These are phyloP conservation scores for Pyrrhoderma lamaoense DNA, from an alignment of 1,284 basidiomycete genomes.

Conservation along the genomic window DNA sequence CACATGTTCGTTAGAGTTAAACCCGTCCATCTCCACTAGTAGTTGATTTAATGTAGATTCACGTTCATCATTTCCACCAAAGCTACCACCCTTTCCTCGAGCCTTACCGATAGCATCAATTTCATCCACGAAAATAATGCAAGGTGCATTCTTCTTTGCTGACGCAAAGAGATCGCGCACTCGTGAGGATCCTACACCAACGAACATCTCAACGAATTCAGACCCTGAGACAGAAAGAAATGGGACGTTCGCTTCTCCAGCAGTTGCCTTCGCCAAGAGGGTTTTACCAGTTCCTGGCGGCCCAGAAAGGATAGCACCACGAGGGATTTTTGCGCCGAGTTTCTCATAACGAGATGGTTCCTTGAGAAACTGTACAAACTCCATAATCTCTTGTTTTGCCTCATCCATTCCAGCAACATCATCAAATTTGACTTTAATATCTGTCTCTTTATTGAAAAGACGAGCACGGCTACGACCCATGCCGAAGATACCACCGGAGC, in stretches of 20 bases:
- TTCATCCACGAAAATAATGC: slow-evolving; percentile 97
- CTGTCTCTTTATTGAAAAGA: slow-evolving; percentile 96
- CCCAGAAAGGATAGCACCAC: slow-evolving; percentile 95
- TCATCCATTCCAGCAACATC: slow-evolving; percentile 99
- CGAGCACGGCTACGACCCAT: slow-evolving; percentile 95
- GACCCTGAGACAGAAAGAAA: slow-evolving; percentile 98
- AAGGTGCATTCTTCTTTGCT: slow-evolving; percentile 96
- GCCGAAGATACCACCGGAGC: slow-evolving; percentile 89
- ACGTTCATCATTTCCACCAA: slow-evolving; percentile 97
- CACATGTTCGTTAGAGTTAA: slow-evolving; percentile 92
- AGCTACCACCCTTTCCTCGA: slow-evolving; percentile 79
- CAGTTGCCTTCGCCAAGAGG: slow-evolving; percentile 95
- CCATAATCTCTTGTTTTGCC: slow-evolving; percentile 99
- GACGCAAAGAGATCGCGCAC: slow-evolving; percentile 97
- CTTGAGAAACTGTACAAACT: slow-evolving; percentile 99
- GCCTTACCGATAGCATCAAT: slow-evolving; percentile 98
- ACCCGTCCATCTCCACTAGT: slow-evolving; percentile 99
- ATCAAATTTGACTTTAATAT: slow-evolving; percentile 89
- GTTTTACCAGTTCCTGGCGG: slow-evolving; percentile 99
- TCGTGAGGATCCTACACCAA: slow-evolving; percentile 96
- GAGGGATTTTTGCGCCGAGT: slow-evolving; percentile 97
- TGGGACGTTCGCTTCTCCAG: slow-evolving; percentile 94
- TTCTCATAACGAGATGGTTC: slow-evolving; percentile 92
- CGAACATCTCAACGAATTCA: slow-evolving; percentile 99
- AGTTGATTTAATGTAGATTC: slow-evolving; percentile 98